Evolutionary conservation across 805 yeast species (phyloP), one percentile per base, ranked within the genome.

Genomic region (Kuraishia molischiana): DNA sequence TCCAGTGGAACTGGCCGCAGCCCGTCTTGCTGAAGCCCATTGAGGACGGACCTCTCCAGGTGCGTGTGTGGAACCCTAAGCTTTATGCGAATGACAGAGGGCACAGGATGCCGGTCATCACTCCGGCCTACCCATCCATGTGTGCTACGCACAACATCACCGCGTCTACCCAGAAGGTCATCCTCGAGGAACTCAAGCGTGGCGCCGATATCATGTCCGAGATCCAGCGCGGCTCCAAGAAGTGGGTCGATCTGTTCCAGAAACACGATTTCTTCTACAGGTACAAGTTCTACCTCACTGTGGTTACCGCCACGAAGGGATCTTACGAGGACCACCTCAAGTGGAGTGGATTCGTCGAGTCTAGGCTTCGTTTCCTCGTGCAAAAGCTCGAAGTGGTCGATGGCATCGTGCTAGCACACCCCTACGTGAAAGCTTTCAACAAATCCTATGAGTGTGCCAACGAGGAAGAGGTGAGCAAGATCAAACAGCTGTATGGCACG

Each of bases 71-170:
- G 98, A 92, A 92, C 56, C 98, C 98, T 14, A 73, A 82, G 44
- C 61, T 90, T 3, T 92, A 92, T 53, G 81, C 92, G 1, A 85
- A 78, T 49, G 98, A 92, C 57, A 73, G 95, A 42, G 76, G 77
- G 24, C 98, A 92, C 59, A 68, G 79, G 47, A 92, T 92, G 98
- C 98, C 98, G 0, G 95, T 92, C 9, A 92, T 92, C 41, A 92
- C 98, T 0, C 98, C 98, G 1, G 97, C 97, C 0, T 86, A 87
- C 54, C 96, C 96, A 1, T 89, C 97, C 2, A 92, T 92, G 98
- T 92, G 98, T 62, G 96, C 98, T 0, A 92, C 98, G 1, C 98
- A 92, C 57, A 92, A 92, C 56, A 89, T 92, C 33, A 80, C 95
- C 2, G 75, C 73, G 14, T 86, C 97, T 0, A 90, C 97, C 0